A percentile compares a stretch with the other conserved stretches of the same genome.
phyloP scores from a whole-genome alignment of 2,329 filamentous ascomycete species.

The Blastomyces parvus region DNA sequence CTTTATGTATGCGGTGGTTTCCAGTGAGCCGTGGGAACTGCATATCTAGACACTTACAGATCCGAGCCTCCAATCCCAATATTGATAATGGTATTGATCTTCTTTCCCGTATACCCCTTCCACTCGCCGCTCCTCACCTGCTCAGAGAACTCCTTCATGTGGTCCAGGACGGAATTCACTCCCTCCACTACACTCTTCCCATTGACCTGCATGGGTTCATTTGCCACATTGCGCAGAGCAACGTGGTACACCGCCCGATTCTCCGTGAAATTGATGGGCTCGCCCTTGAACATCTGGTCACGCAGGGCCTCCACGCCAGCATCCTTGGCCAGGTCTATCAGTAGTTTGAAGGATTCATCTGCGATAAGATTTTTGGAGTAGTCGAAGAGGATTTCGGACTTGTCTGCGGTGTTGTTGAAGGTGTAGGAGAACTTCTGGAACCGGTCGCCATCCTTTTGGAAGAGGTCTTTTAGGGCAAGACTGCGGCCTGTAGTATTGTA shows the following conservation, averaged over 20 bases:
- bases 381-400: slow-evolving; percentile 86
- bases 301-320: slow-evolving; percentile 85
- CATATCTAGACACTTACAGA: slow-evolving; percentile 55
- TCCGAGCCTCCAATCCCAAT: slow-evolving; percentile 97
- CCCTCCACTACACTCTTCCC: slow-evolving; percentile 89
- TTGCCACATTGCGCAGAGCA: slow-evolving; percentile 81
- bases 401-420: slow-evolving; percentile 69
- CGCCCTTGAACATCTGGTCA: slow-evolving; percentile 93
- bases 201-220: slow-evolving; percentile 73
- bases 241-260: slow-evolving; percentile 91
- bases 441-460: slow-evolving; percentile 75
- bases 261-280: slow-evolving; percentile 99
- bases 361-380: slow-evolving; percentile 99
- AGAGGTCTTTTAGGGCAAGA: slow-evolving; percentile 88
- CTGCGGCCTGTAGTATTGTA: slow-evolving; percentile 76
- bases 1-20: not conserved
- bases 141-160: slow-evolving; percentile 98
- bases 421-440: slow-evolving; percentile 84
- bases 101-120: slow-evolving; percentile 97
- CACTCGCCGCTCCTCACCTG: slow-evolving; percentile 88
- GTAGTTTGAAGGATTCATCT: slow-evolving; percentile 77
- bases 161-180: slow-evolving; percentile 80
- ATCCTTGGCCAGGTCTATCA: slow-evolving; percentile 85
- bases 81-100: slow-evolving; percentile 93
- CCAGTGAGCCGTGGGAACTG: not conserved